Percentiles rank a stretch among this genome's conserved stretches.
phyloP scores from a whole-genome alignment of 257 asterid species.

The Lithospermum erythrorhizon region DNA sequence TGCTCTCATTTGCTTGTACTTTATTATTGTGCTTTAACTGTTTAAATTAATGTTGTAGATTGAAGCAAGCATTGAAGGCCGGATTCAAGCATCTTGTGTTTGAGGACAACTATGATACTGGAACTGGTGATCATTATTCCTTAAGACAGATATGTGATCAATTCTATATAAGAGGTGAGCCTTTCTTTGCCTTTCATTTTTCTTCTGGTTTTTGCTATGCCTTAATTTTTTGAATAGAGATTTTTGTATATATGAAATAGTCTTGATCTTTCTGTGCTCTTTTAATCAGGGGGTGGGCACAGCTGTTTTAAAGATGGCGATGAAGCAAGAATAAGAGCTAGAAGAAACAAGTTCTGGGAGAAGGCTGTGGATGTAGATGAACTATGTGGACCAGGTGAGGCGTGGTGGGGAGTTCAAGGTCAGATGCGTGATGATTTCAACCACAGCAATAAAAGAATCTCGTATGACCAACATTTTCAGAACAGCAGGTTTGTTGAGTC shows the following conservation, averaged over 20 bases:
- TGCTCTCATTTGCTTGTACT: background rate
- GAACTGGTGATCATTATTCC: conserved; percentile 97
- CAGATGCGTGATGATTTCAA: conserved; percentile 84
- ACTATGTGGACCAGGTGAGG: conserved; percentile 90
- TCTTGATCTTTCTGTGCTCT: background rate
- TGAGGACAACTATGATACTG: conserved; percentile 98
- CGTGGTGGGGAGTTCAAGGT: conserved; percentile 99
- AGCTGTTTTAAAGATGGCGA: conserved; percentile 92
- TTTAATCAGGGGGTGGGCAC: conserved; percentile 80
- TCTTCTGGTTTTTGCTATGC: background rate
- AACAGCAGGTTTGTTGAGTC: conserved; percentile 90
- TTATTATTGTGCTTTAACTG: background rate
- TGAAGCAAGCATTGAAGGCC: conserved; percentile 93
- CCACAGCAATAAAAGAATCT: conserved; percentile 73
- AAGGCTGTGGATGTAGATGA: conserved; percentile 73
- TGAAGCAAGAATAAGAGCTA: conserved; percentile 72
- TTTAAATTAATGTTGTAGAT: conserved; percentile 25
- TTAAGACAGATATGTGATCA: conserved; percentile 97
- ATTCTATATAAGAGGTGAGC: conserved; percentile 63
- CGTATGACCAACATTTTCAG: conserved; percentile 50
- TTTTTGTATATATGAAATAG: background rate
- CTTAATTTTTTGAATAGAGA: background rate
- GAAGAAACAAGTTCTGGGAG: conserved; percentile 86
- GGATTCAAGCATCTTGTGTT: conserved; percentile 93
- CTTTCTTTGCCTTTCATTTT: background rate